Base-by-base conservation (phyloP, 352 stramenopile genomes). In the Globisporangium radiosum region DNA sequence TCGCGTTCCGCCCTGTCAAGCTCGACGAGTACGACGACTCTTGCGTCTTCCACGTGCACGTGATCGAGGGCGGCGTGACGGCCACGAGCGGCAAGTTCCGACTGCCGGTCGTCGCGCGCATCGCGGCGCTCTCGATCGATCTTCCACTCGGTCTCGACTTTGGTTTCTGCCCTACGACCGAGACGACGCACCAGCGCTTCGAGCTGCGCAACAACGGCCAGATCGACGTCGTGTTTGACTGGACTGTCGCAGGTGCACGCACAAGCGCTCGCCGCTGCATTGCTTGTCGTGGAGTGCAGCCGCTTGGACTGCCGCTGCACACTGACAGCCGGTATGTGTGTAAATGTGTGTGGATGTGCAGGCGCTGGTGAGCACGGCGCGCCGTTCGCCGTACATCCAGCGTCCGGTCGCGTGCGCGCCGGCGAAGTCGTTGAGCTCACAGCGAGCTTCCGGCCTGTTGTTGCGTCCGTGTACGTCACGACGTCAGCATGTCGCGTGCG, bases 21-120 rank as follows among this genome's bases (percentile, higher is more conserved):
- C 68, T 86, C 57, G 90, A 97, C 52, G 85, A 90, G 55, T 97
- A 98, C 71, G 87, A 97, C 62, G 92, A 98, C 63, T 93, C 81
- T 50, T 90, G 97, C 42, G 84, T 75, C 52, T 96, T 98, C 69
- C 73, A 85, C 57, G 80, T 96, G 48, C 73, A 96, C 56, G 79
- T 95, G 56, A 87, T 93, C 52, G 81, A 91, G 17, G 81, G 81
- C 19, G 80, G 84, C 53, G 76, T 91, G 49, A 73, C 71, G 2
- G 84, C 75, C 0, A 75, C 79, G 5, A 86, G 67, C 47, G 84
- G 85, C 5, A 73, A 69, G 40, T 98, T 98, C 59, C 81, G 88
- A 55, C 73, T 98, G 37, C 90, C 88, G 1, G 80, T 95, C n/a
- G 56, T 80, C 37, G 93, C 92, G 0, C 72, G 83, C 0, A 90